A percentile compares a stretch with the other conserved stretches of the same genome.
Evolutionary conservation across 345 rosid species (phyloP).

Genomic region (Bretschneidera sinensis): DNA sequence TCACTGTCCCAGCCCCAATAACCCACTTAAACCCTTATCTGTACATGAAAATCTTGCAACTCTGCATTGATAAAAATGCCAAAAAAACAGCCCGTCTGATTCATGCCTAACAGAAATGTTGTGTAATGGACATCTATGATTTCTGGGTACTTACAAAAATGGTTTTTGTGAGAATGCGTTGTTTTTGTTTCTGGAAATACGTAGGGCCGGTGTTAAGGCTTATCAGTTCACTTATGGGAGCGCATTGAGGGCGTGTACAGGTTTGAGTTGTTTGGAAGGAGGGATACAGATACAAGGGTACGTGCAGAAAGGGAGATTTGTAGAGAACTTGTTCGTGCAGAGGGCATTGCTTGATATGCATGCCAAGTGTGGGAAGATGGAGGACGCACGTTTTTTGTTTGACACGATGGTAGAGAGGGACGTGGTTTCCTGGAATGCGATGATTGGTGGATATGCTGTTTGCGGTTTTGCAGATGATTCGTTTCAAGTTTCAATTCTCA

Average conservation of each 20-base stretch:
- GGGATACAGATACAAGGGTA: slow-evolving; percentile 68
- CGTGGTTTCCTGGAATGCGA: slow-evolving; percentile 59
- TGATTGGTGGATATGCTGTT: slow-evolving; percentile 50
- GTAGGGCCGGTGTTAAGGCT: slow-evolving; percentile 35
- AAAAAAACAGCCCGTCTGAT: slow-evolving; percentile 24
- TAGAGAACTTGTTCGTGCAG: slow-evolving; percentile 39
- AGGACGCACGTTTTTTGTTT: slow-evolving; percentile 44
- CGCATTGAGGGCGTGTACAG: slow-evolving; percentile 42
- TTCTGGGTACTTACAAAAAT: slow-evolving; percentile 36
- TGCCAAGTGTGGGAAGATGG: slow-evolving; percentile 50
- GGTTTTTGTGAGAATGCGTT: slow-evolving; percentile 31
- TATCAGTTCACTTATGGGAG: slow-evolving; percentile 52
- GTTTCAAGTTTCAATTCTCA: slow-evolving; percentile 28
- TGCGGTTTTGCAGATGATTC: slow-evolving; percentile 35
- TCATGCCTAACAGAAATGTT: slow-evolving; percentile 55
- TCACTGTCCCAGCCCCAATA: not conserved
- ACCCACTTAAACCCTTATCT: slow-evolving; percentile 8
- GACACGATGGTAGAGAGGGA: slow-evolving; percentile 38
- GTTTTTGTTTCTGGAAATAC: slow-evolving; percentile 42
- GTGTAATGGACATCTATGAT: slow-evolving; percentile 70
- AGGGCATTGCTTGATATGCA: slow-evolving; percentile 63
- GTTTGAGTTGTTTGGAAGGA: slow-evolving; percentile 29
- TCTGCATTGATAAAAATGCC: slow-evolving; percentile 27
- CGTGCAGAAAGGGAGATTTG: slow-evolving; percentile 45
- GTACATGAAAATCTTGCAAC: slow-evolving; percentile 32